Evolutionary conservation across 768 basidiomycete species (phyloP).

Genomic region (Pleurotus tuber-regium): DNA sequence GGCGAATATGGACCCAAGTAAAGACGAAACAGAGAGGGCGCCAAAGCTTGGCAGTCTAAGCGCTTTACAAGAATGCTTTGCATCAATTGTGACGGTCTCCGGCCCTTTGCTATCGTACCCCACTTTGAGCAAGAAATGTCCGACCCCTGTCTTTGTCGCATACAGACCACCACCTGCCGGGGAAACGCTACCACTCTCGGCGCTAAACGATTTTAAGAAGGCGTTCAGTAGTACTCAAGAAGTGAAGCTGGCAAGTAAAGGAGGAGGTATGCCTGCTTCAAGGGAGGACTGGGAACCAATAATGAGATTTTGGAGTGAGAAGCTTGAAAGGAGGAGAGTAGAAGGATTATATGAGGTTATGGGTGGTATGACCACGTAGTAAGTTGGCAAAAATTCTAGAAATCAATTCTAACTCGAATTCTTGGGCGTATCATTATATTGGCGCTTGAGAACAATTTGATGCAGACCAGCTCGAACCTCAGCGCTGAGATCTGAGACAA

Average conservation of each 20-base stretch:
- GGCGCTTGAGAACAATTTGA: too few relatives aligned
- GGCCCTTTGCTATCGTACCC: conserved; percentile 82
- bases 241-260: conserved; percentile 40
- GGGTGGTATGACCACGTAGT: conserved; percentile 29
- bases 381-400: neutral
- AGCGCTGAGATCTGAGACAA: too few relatives aligned
- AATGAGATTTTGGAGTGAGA: conserved; percentile 86
- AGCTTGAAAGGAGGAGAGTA: conserved; percentile 50
- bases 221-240: conserved; percentile 54
- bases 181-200: conserved; percentile 39
- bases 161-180: conserved; percentile 51
- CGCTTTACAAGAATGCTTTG: conserved; percentile 36
- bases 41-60: conserved; percentile 20
- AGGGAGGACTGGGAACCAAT: conserved; percentile 79
- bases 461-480: too few relatives aligned
- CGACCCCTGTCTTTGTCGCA: conserved; percentile 63
- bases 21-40: neutral
- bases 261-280: conserved; percentile 70
- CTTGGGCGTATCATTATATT: too few relatives aligned
- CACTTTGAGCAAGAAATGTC: conserved; percentile 46
- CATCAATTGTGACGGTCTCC: conserved; percentile 64
- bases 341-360: conserved; percentile 72
- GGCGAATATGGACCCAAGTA: neutral
- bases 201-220: conserved; percentile 53
- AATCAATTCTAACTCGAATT: too few relatives aligned